A percentile compares a stretch with the other conserved stretches of the same genome.
Evolutionary conservation across 2,329 filamentous ascomycete genomes (phyloP).

Genomic region (Neonectria coccinea): DNA sequence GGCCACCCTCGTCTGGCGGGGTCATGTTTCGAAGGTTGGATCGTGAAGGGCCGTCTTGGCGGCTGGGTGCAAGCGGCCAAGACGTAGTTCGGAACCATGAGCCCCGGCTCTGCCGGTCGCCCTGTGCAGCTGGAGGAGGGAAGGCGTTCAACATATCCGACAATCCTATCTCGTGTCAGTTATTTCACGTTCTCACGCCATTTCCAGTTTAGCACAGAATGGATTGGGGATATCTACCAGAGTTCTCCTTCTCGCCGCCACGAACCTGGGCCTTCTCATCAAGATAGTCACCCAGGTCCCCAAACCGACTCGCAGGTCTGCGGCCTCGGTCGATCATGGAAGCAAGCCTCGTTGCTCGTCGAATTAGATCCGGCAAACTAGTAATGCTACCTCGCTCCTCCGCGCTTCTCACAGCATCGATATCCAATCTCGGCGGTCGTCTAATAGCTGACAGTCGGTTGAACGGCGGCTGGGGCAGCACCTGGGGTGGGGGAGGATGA

Average conservation of each 20-base stretch:
- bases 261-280: slow-evolving; percentile 56
- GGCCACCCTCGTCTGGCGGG: slow-evolving; percentile 41
- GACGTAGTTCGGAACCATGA: slow-evolving; percentile 59
- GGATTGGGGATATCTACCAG: slow-evolving; percentile 47
- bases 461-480: slow-evolving; percentile 25
- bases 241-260: slow-evolving; percentile 55
- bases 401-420: slow-evolving; percentile 83
- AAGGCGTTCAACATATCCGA: slow-evolving; percentile 76
- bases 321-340: slow-evolving; percentile 88
- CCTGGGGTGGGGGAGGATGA: slow-evolving; percentile 25
- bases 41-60: slow-evolving; percentile 40
- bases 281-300: slow-evolving; percentile 64
- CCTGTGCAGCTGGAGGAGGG: slow-evolving; percentile 65
- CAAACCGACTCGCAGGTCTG: slow-evolving; percentile 69
- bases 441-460: slow-evolving; percentile 67
- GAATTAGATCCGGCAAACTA: slow-evolving; percentile 90
- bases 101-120: slow-evolving; percentile 59
- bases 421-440: slow-evolving; percentile 80
- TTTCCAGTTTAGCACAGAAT: slow-evolving; percentile 27
- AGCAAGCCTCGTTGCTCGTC: slow-evolving; percentile 86
- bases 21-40: slow-evolving; percentile 35
- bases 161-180: slow-evolving; percentile 64
- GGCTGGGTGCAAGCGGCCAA: slow-evolving; percentile 61
- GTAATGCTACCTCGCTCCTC: slow-evolving; percentile 91
- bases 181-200: slow-evolving; percentile 46